phyloP scores from a whole-genome alignment of 2,329 filamentous ascomycete genomes.

The Botryotinia calthae region DNA sequence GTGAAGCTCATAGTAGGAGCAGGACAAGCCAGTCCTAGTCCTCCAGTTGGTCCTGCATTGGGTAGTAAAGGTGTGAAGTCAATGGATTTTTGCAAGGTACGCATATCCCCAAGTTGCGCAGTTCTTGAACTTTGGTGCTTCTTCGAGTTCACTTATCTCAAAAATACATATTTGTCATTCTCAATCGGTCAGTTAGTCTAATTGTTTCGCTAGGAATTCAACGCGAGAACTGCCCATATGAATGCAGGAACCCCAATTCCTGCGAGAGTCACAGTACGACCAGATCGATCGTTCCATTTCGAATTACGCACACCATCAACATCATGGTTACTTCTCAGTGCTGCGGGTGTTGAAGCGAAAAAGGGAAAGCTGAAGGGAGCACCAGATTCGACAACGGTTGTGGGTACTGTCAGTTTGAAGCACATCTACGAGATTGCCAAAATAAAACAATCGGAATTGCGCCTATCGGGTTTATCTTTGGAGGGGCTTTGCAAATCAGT shows the following conservation, averaged over 20 bases:
- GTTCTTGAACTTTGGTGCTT: background rate
- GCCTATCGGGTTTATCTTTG: slow-evolving; percentile 68
- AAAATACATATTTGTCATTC: background rate
- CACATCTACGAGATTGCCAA: slow-evolving; percentile 97
- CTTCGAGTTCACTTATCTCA: background rate
- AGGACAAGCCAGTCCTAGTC: slow-evolving; percentile 90
- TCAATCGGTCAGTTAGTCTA: background rate
- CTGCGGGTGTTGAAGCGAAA: slow-evolving; percentile 67
- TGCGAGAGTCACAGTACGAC: slow-evolving; percentile 84
- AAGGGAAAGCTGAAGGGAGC: slow-evolving; percentile 74
- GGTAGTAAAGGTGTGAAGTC: slow-evolving; percentile 98
- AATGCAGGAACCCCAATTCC: slow-evolving; percentile 80
- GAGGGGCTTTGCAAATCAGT: slow-evolving; percentile 71
- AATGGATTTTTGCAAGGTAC: slow-evolving; percentile 99
- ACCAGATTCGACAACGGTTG: slow-evolving; percentile 62
- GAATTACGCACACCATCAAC: slow-evolving; percentile 93
- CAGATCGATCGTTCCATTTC: slow-evolving; percentile 90
- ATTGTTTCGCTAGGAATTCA: slow-evolving; percentile 77
- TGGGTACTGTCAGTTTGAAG: slow-evolving; percentile 89
- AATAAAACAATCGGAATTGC: slow-evolving; percentile 81
- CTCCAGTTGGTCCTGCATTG: slow-evolving; percentile 91
- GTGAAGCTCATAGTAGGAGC: slow-evolving; percentile 98
- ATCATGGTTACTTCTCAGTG: slow-evolving; percentile 81
- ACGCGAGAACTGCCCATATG: slow-evolving; percentile 87
- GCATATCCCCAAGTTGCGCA: slow-evolving; percentile 18